Evolutionary conservation across 805 yeast genomes (phyloP).

Genomic region (Metschnikowia dekortorum): DNA sequence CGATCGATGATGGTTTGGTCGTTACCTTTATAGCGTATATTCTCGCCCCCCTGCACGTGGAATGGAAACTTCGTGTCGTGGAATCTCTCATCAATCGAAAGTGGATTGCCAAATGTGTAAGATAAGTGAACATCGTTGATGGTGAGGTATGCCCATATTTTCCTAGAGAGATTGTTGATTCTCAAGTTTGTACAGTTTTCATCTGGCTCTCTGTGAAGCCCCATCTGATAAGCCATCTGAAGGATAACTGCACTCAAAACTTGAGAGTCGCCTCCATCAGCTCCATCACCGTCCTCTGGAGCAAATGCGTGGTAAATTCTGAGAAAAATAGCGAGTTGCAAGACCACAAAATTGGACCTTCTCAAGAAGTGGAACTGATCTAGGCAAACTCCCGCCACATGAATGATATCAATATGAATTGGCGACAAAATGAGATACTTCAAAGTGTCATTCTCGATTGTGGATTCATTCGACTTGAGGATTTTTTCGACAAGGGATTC

Average conservation of each 20-base stretch:
- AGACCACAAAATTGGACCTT: constrained; percentile 25
- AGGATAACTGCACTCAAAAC: constrained; percentile 27
- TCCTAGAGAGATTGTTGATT: constrained; percentile 20
- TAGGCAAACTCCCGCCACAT: constrained; percentile 51
- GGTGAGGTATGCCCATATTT: constrained; percentile 21
- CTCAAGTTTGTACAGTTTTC: constrained; percentile 17
- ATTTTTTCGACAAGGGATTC: constrained; percentile 25
- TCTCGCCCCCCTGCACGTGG: constrained; percentile 15
- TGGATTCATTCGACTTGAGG: constrained; percentile 21
- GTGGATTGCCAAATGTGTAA: constrained; percentile 14
- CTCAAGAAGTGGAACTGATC: constrained; percentile 50
- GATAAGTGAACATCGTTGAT: constrained; percentile 12
- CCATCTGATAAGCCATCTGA: constrained; percentile 66
- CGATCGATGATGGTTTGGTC: constrained; percentile 12
- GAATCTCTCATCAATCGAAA: constrained; percentile 7
- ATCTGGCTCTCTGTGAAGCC: constrained; percentile 65
- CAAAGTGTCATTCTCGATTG: constrained; percentile 22
- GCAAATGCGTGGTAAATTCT: constrained; percentile 32
- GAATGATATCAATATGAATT: constrained; percentile 40
- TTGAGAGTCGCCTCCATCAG: constrained; percentile 36
- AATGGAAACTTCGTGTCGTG: constrained; percentile 15
- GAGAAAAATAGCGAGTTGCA: constrained; percentile 28
- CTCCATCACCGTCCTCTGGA: constrained; percentile 41
- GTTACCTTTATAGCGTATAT: constrained; percentile 8
- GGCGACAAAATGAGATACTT: constrained; percentile 44